A percentile compares a stretch with the other conserved stretches of the same genome.
These are phyloP conservation scores for Hypoxylon lienhwacheense DNA, from an alignment of 495 filamentous ascomycete species.

Conservation along the genomic window DNA sequence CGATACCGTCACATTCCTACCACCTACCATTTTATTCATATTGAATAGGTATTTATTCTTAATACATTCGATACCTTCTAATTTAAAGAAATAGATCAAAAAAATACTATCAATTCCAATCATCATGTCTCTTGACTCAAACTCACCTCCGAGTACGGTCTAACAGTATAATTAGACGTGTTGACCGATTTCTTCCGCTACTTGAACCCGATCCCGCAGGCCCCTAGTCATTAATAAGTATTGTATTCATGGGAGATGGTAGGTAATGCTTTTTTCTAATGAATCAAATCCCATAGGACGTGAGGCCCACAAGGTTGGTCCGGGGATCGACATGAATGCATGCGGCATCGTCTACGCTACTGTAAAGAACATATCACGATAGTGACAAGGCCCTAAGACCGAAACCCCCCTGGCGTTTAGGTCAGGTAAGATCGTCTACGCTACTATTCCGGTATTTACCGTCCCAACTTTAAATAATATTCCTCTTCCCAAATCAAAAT, in stretches of 20 bases:
- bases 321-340: slow-evolving; percentile 21
- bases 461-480: slow-evolving; percentile 9
- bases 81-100: slow-evolving; percentile 2
- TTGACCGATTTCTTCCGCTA: slow-evolving; percentile 33
- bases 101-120: slow-evolving; percentile 21
- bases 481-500: slow-evolving; percentile 15
- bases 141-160: slow-evolving; percentile 26
- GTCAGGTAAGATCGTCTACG: slow-evolving; percentile 9
- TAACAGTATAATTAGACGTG: too few relatives aligned
- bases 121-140: slow-evolving; percentile 17
- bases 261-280: slow-evolving; percentile 27
- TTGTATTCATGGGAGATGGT: background rate
- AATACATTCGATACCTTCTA: too few relatives aligned
- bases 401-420: slow-evolving; percentile 22
- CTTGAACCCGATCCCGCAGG: slow-evolving; percentile 3
- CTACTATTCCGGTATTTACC: slow-evolving; percentile 28
- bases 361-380: too few relatives aligned
- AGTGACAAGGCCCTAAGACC: slow-evolving; percentile 25
- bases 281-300: slow-evolving; percentile 27
- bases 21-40: background rate
- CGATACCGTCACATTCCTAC: slow-evolving; percentile 36
- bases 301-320: slow-evolving; percentile 25
- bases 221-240: background rate
- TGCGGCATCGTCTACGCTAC: slow-evolving; percentile 24
- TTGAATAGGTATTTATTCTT: slow-evolving; percentile 2